phyloP scores from a whole-genome alignment of 1,284 basidiomycete species.

The Rhodotorula sp. region DNA sequence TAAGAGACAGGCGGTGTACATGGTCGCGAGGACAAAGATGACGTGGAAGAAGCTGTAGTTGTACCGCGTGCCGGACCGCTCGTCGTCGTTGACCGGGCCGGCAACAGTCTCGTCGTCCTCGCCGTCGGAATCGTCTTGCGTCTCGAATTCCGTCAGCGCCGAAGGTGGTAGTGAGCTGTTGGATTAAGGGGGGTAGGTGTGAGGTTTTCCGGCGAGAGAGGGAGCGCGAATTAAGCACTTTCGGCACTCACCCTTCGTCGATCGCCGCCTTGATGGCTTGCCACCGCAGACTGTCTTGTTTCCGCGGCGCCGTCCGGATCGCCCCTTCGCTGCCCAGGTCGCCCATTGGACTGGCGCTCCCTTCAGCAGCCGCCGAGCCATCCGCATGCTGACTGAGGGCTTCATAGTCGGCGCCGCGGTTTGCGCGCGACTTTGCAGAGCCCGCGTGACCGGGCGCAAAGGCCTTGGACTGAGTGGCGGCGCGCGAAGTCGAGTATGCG shows the following conservation, averaged over 20 bases:
- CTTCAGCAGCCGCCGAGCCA: slow-evolving; percentile 45
- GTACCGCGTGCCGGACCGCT: slow-evolving; percentile 93
- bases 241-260: slow-evolving; percentile 71
- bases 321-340: slow-evolving; percentile 69
- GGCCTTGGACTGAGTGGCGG: slow-evolving; percentile 90
- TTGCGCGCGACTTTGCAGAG: slow-evolving; percentile 50
- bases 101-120: slow-evolving; percentile 61
- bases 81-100: slow-evolving; percentile 78
- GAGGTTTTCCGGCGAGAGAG: background rate
- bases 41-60: slow-evolving; percentile 99
- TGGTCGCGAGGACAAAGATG: slow-evolving; percentile 91
- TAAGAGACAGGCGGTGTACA: slow-evolving; percentile 98
- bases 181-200: no score
- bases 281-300: slow-evolving; percentile 83
- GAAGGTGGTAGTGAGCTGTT: slow-evolving; percentile 70
- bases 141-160: slow-evolving; percentile 57
- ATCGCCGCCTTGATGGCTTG: slow-evolving; percentile 94
- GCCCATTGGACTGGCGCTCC: background rate
- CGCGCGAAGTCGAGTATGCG: slow-evolving; percentile 92
- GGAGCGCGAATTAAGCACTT: background rate
- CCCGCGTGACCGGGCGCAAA: slow-evolving; percentile 61
- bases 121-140: slow-evolving; percentile 61
- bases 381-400: slow-evolving; percentile 46
- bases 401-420: slow-evolving; percentile 17
- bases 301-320: slow-evolving; percentile 35